A percentile compares a stretch with the other conserved stretches of the same genome.
Evolutionary conservation across 2,329 filamentous ascomycete genomes (phyloP).

Genomic region (Trichophyton mentagrophytes): DNA sequence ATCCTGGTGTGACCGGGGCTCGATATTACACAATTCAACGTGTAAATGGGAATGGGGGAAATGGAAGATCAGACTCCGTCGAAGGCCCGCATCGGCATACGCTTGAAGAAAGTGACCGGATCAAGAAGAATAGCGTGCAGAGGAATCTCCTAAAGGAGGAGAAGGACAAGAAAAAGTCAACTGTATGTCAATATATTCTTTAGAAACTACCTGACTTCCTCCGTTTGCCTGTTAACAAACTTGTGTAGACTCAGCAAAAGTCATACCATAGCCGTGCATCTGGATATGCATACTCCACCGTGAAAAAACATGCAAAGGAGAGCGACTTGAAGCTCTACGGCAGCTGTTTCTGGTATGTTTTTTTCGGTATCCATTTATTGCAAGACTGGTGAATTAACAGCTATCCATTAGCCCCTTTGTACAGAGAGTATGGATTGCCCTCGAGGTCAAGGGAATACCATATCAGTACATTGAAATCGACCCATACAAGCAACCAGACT

Average conservation of each 20-base stretch:
- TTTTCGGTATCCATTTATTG: not conserved
- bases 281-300: slow-evolving; percentile 56
- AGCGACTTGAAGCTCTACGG: slow-evolving; percentile 64
- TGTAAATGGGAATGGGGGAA: slow-evolving; percentile 63
- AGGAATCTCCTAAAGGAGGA: slow-evolving; percentile 51
- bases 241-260: slow-evolving; percentile 42
- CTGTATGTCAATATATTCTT: slow-evolving; percentile 32
- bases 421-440: slow-evolving; percentile 77
- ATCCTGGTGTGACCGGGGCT: slow-evolving; percentile 39
- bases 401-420: slow-evolving; percentile 55
- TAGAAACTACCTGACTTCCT: not conserved
- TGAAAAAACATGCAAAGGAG: slow-evolving; percentile 56
- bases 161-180: slow-evolving; percentile 50
- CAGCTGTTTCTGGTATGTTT: slow-evolving; percentile 63
- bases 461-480: slow-evolving; percentile 85
- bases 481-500: slow-evolving; percentile 59
- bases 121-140: slow-evolving; percentile 70
- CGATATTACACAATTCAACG: slow-evolving; percentile 63
- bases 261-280: slow-evolving; percentile 59
- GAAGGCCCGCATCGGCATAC: slow-evolving; percentile 63
- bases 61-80: slow-evolving; percentile 57
- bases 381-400: slow-evolving; percentile 5
- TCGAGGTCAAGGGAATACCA: slow-evolving; percentile 62
- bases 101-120: slow-evolving; percentile 59
- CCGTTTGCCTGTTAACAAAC: not conserved